Percentiles rank a stretch among this genome's conserved stretches.
These are phyloP conservation scores for Candida albicans DNA, from an alignment of 1,139 yeast genomes.

Conservation along the genomic window DNA sequence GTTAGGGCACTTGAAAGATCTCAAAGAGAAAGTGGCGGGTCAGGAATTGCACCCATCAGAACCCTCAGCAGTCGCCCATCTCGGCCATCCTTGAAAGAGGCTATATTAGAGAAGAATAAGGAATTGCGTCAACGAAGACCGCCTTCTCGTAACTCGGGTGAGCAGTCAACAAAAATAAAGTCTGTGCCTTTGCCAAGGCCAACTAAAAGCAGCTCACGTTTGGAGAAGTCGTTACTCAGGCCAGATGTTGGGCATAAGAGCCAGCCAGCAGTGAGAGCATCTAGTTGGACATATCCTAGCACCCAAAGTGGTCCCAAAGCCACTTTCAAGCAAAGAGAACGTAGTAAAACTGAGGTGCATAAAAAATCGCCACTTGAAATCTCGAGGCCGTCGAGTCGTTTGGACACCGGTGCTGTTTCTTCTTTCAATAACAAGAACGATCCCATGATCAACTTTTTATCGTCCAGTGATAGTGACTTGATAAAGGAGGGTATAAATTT, in stretches of 20 bases:
- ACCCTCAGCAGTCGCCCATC: slow-evolving; percentile 11
- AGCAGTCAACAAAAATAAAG: background rate
- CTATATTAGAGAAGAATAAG: slow-evolving; percentile 35
- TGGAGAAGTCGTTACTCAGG: slow-evolving; percentile 3
- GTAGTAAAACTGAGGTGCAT: slow-evolving; percentile 12
- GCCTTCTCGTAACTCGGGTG: slow-evolving; percentile 19
- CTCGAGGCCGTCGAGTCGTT: background rate
- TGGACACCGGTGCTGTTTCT: background rate
- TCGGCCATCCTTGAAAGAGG: slow-evolving; percentile 34
- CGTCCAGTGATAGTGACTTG: slow-evolving; percentile 29
- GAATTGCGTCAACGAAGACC: slow-evolving; percentile 31
- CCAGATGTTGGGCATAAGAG: slow-evolving; percentile 1
- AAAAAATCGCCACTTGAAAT: slow-evolving; percentile 5
- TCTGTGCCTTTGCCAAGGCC: slow-evolving; percentile 9
- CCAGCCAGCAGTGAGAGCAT: slow-evolving; percentile 6
- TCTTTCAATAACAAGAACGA: slow-evolving; percentile 27
- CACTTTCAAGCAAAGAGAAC: slow-evolving; percentile 2
- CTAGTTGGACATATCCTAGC: slow-evolving; percentile 12
- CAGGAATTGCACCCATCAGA: slow-evolving; percentile 8
- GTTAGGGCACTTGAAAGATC: slow-evolving; percentile 47
- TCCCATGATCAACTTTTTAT: slow-evolving; percentile 37
- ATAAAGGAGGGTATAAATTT: slow-evolving; percentile 38
- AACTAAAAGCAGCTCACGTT: slow-evolving; percentile 1
- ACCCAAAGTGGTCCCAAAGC: background rate
- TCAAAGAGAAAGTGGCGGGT: slow-evolving; percentile 32